Evolutionary conservation across 202 grass and related monocot species (phyloP).

Genomic region (Tripidium arundinaceum): DNA sequence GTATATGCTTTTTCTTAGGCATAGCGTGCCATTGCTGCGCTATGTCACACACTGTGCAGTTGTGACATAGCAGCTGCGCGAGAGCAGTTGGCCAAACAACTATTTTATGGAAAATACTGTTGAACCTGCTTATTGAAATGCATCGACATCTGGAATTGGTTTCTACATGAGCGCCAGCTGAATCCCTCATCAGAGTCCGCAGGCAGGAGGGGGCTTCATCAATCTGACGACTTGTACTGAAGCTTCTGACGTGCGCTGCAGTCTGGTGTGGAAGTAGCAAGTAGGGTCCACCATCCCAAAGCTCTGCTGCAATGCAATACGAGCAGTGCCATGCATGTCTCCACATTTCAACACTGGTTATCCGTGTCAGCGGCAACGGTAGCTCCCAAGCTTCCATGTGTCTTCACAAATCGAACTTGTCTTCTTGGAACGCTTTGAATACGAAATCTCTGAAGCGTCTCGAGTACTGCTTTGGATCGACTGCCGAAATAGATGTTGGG

Average conservation of each 20-base stretch:
- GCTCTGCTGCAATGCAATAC: slow-evolving; percentile 8
- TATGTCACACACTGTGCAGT: slow-evolving; percentile 32
- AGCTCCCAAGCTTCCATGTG: slow-evolving; percentile 13
- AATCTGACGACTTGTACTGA: slow-evolving; percentile 16
- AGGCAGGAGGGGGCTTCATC: background rate
- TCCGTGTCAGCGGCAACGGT: background rate
- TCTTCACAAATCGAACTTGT: slow-evolving; percentile 45
- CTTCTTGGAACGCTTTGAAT: slow-evolving; percentile 84
- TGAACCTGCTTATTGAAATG: slow-evolving; percentile 47
- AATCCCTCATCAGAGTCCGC: slow-evolving; percentile 5
- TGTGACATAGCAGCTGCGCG: slow-evolving; percentile 32
- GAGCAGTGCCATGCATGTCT: background rate
- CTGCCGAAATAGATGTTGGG: slow-evolving; percentile 82
- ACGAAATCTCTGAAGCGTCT: slow-evolving; percentile 93
- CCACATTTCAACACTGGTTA: background rate
- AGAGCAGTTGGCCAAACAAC: background rate
- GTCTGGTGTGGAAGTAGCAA: slow-evolving; percentile 24
- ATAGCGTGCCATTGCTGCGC: slow-evolving; percentile 31
- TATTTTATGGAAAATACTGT: slow-evolving; percentile 7
- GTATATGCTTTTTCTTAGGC: slow-evolving; percentile 28
- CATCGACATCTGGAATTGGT: slow-evolving; percentile 18
- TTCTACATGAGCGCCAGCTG: slow-evolving; percentile 16
- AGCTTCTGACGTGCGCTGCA: slow-evolving; percentile 14
- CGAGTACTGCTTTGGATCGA: slow-evolving; percentile 91
- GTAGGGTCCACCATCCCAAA: slow-evolving; percentile 23